Conservation (phyloP, 176 grass and related monocot species). For the Juncus inflexus region DNA sequence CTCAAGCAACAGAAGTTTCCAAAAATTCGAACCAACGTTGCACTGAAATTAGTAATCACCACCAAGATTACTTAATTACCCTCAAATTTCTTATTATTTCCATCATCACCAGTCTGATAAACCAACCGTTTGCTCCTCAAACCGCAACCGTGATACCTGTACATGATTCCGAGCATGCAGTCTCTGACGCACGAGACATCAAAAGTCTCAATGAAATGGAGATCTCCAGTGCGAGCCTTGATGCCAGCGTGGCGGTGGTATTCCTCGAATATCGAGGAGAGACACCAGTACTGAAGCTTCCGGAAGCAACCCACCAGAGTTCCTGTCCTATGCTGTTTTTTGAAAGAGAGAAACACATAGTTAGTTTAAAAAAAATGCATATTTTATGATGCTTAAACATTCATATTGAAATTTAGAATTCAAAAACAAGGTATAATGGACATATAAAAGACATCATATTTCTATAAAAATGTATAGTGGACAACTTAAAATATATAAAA, state of each 20-base stretch:
- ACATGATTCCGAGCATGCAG: slow-evolving; percentile 48
- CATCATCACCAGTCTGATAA: slow-evolving; percentile 23
- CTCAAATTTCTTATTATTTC: background rate
- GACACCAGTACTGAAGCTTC: slow-evolving; percentile 52
- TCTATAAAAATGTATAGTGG: too few relatives aligned
- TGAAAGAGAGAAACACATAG: slow-evolving; percentile 3
- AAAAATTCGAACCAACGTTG: too few relatives aligned
- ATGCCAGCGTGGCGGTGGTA: slow-evolving; percentile 37
- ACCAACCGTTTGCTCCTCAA: slow-evolving; percentile 38
- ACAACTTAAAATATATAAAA: too few relatives aligned
- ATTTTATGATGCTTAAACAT: too few relatives aligned
- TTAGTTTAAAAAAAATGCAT: background rate
- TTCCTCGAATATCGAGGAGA: slow-evolving; percentile 64
- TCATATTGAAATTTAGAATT: too few relatives aligned
- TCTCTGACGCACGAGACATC: slow-evolving; percentile 39
- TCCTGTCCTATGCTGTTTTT: slow-evolving; percentile 49
- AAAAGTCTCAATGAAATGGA: slow-evolving; percentile 51
- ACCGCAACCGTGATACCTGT: slow-evolving; percentile 40
- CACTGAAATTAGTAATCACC: too few relatives aligned
- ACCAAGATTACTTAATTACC: too few relatives aligned
- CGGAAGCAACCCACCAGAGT: slow-evolving; percentile 60
- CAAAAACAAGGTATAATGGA: too few relatives aligned
- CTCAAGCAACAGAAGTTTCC: too few relatives aligned
- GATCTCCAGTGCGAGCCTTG: slow-evolving; percentile 42
- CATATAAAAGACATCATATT: too few relatives aligned